phyloP scores from a whole-genome alignment of 2,329 filamentous ascomycete species.

The Mollisia scopiformis region DNA sequence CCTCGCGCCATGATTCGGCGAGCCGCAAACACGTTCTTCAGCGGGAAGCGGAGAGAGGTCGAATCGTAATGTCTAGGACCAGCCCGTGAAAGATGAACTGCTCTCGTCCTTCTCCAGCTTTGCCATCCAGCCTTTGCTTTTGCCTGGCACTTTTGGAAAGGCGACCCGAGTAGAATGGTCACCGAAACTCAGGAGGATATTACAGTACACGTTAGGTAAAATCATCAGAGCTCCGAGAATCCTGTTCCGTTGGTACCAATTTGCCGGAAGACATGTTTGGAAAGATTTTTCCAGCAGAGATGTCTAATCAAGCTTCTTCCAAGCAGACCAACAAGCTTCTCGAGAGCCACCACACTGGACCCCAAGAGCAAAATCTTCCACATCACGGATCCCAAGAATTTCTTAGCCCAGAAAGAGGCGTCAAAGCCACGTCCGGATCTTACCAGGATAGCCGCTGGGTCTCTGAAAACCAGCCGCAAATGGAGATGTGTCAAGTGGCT shows the following conservation, averaged over 20 bases:
- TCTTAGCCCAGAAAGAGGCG: not conserved
- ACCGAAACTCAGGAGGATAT: not conserved
- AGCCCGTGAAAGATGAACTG: not conserved
- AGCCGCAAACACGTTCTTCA: conserved; percentile 2
- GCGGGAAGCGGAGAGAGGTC: not conserved
- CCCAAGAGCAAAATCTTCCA: not conserved
- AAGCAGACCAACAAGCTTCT: not conserved
- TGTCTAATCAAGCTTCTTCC: not conserved
- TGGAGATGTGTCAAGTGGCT: not conserved
- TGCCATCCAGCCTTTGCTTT: not conserved
- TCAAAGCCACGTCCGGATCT: not conserved
- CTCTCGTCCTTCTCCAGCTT: not conserved
- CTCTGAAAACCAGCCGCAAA: not conserved
- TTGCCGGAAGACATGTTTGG: not conserved
- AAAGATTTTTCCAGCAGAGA: not conserved
- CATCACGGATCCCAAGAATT: not conserved
- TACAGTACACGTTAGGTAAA: not conserved
- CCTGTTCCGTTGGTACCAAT: not conserved
- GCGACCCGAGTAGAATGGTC: not conserved
- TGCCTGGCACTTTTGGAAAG: not conserved
- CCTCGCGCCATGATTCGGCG: not conserved
- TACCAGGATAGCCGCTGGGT: not conserved
- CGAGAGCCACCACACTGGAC: not conserved
- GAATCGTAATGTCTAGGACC: not conserved
- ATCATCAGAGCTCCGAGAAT: not conserved